Base-by-base conservation (phyloP, 257 asterid species). In the Nicotiana sylvestris region DNA sequence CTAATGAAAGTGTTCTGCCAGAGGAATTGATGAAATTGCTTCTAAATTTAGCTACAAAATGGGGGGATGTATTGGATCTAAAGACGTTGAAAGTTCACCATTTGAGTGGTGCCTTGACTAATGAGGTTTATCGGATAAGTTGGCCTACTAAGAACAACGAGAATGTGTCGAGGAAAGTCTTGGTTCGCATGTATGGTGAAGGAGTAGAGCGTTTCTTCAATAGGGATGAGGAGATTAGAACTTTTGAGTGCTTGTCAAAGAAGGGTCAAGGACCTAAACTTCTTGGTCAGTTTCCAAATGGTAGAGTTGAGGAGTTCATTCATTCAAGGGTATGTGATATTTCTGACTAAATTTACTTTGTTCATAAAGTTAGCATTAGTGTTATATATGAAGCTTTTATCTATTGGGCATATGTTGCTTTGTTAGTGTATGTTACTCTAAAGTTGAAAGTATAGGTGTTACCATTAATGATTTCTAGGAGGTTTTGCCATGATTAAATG, bases 281-380 rank as follows among this genome's bases (percentile, higher is more conserved):
- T 82, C 91, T 92, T 1, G 97, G 94, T 35, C 92, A 86, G 43
- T 96, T 90, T 83, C n/a, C 81, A 0, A 87, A 83, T 76, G 99
- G 99, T 10, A 86, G 99, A 80, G 95, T 96, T 64, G 99, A 96
- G 85, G 97, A 96, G 90, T 96, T 94, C 90, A 91, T 96, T 87
- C 87, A 92, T 83, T 97, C 97, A 10, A 93, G 92, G 97, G 99
- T 96, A 92, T 80, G 93, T 17, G 35, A 1, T 21, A 49, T 37
- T 60, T 27, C 49, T 37, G 13, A 37, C 4, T 15, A 6, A 9
- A 32, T 55, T 21, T 29, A 35, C 17, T 79, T 60, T 4, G 0
- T 60, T 37, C 58, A 46, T 18, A 4, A 39, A 39, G 32, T 74
- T 43, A 10, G 78, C 57, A n/a, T 60, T 60, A 9, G 5, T 60